Percentiles rank a stretch among this genome's conserved stretches.
Conservation (phyloP, 2,329 filamentous ascomycete species). For the Aspergillus candidus region DNA sequence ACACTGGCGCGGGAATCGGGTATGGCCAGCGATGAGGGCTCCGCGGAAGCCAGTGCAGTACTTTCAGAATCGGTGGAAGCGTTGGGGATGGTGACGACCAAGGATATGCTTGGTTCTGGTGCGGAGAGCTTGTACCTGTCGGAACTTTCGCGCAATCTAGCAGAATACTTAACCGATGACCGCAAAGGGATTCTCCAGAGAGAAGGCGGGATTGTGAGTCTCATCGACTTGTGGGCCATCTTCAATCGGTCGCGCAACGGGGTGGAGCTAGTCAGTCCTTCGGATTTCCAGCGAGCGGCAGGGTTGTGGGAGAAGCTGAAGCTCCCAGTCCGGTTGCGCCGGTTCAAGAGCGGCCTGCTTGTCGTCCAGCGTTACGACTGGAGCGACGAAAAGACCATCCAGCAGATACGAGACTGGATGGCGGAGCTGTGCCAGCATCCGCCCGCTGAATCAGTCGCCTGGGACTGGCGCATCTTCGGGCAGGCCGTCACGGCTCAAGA, state of each 20-base stretch:
- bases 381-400: slow-evolving; percentile 84
- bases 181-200: slow-evolving; percentile 67
- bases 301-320: slow-evolving; percentile 80
- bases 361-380: slow-evolving; percentile 85
- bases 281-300: slow-evolving; percentile 86
- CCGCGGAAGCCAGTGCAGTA: slow-evolving; percentile 65
- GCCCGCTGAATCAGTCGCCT: slow-evolving; percentile 58
- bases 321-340: slow-evolving; percentile 76
- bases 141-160: slow-evolving; percentile 74
- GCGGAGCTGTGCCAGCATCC: slow-evolving; percentile 62
- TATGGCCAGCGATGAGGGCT: slow-evolving; percentile 52
- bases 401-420: slow-evolving; percentile 70
- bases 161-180: slow-evolving; percentile 85
- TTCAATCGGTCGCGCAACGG: slow-evolving; percentile 92
- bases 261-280: slow-evolving; percentile 86
- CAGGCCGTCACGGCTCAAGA: slow-evolving; percentile 86
- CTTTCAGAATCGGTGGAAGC: slow-evolving; percentile 77
- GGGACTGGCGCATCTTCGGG: slow-evolving; percentile 74
- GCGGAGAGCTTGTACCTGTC: slow-evolving; percentile 84
- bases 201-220: slow-evolving; percentile 79
- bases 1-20: slow-evolving; percentile 66
- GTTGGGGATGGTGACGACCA: slow-evolving; percentile 85
- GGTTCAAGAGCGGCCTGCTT: slow-evolving; percentile 89
- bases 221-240: slow-evolving; percentile 88
- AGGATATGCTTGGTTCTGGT: slow-evolving; percentile 80